phyloP scores from a whole-genome alignment of 352 stramenopile genomes.

The Phytopythium montanum region DNA sequence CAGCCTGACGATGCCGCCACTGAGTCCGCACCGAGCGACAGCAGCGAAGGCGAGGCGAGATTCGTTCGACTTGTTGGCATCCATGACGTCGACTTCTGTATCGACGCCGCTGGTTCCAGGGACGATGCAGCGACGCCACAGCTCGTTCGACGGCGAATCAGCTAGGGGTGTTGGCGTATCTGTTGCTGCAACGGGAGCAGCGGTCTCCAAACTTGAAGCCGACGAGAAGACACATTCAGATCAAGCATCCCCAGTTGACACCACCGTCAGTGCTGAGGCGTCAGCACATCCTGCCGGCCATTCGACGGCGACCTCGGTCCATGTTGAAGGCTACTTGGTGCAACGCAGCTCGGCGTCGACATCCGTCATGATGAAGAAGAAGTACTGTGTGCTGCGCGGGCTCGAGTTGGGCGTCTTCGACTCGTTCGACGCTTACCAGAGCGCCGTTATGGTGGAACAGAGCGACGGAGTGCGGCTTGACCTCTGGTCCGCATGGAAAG shows the following conservation, averaged over 20 bases:
- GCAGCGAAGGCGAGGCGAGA: conserved; percentile 59
- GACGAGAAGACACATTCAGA: neutral
- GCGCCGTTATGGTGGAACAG: conserved; percentile 3
- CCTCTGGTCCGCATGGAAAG: conserved; percentile 7
- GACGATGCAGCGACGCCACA: conserved; percentile 4
- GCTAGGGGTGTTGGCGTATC: neutral
- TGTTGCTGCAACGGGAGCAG: neutral
- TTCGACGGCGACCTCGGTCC: conserved; percentile 6
- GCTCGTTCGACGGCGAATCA: neutral
- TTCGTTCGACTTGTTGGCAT: conserved; percentile 61
- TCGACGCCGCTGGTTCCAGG: neutral
- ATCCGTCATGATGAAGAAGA: conserved; percentile 54
- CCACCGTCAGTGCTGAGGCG: neutral
- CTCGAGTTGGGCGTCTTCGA: conserved; percentile 41
- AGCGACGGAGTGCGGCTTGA: conserved; percentile 12
- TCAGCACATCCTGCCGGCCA: neutral
- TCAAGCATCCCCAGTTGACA: neutral
- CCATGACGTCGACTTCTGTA: neutral
- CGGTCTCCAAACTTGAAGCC: neutral
- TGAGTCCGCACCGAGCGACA: conserved; percentile 66
- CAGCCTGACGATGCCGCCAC: conserved; percentile 64
- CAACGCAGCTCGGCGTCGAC: conserved; percentile 28
- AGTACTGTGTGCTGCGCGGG: conserved; percentile 47
- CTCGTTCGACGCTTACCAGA: conserved; percentile 34
- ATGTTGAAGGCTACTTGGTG: conserved; percentile 58